These are phyloP conservation scores for Aspergillus sp. DNA, from an alignment of 2,329 filamentous ascomycete genomes.

Conservation along the genomic window DNA sequence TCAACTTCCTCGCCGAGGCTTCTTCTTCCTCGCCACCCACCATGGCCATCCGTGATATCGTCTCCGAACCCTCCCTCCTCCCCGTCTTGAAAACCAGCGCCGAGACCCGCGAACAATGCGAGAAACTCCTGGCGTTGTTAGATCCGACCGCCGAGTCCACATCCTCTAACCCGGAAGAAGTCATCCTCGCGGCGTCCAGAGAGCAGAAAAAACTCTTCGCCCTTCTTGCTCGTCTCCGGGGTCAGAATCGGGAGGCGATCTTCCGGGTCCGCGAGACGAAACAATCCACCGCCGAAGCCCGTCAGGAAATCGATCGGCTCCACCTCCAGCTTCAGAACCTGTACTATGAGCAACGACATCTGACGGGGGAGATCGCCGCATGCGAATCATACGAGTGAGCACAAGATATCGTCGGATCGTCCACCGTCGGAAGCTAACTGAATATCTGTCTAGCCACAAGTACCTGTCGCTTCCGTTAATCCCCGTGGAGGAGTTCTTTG, in stretches of 20 bases:
- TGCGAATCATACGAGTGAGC: slow-evolving; percentile 90
- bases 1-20: slow-evolving; percentile 1
- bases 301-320: slow-evolving; percentile 86
- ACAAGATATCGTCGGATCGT: neutral
- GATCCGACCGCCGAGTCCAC: slow-evolving; percentile 46
- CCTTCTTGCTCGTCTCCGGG: slow-evolving; percentile 75
- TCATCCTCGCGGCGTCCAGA: slow-evolving; percentile 63
- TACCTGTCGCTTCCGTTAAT: slow-evolving; percentile 84
- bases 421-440: neutral
- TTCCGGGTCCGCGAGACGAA: slow-evolving; percentile 84
- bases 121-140: slow-evolving; percentile 58
- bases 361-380: slow-evolving; percentile 83
- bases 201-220: slow-evolving; percentile 79
- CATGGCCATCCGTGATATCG: slow-evolving; percentile 59
- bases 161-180: slow-evolving; percentile 45
- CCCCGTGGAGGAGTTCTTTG: slow-evolving; percentile 77
- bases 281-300: slow-evolving; percentile 76
- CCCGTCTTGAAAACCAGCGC: slow-evolving; percentile 71
- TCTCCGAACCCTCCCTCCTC: slow-evolving; percentile 64
- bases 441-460: slow-evolving; percentile 57
- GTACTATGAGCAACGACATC: slow-evolving; percentile 90
- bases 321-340: slow-evolving; percentile 93
- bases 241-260: slow-evolving; percentile 77
- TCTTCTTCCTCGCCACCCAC: slow-evolving; percentile 8
- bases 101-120: slow-evolving; percentile 69